Base-by-base conservation (phyloP, 2,329 filamentous ascomycete species). In the Cladosporium oxysporum region DNA sequence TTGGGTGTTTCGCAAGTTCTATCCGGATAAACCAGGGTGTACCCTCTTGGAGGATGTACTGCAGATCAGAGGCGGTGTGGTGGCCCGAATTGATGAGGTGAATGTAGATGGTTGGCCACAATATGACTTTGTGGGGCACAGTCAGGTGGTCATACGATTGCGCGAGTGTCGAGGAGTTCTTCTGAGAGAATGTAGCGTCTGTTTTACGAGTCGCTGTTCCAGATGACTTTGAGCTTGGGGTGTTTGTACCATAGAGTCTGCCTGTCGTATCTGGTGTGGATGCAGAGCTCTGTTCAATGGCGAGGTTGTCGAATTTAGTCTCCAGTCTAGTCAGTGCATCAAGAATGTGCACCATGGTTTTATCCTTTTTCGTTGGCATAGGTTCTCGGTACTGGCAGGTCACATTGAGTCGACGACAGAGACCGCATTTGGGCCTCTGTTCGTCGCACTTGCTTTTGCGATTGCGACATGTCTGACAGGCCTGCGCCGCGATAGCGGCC, bases 391-490 rank as follows among this genome's bases (percentile, higher is more conserved):
- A 89, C 68, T 81, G 80, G 74, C 87, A 90, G 47, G 85, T 83
- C 67, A 87, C 80, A 71, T 84, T 82, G 71, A 87, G 83, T 68
- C 83, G 82, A 66, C 82, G 79, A 74, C 87, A 90, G 18, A 85
- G 83, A 65, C 84, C 80, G 73, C 87, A 90, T 75, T 85, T 87
- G 21, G 87, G 87, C 64, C 86, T 80, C 71, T 83, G 79, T 74
- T 89, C 87, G 73, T 88, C 86, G 76, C 87, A 90, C 79, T 84
- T 87, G 70, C 88, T 86, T 76, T 89, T 90, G 69, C 87, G 50
- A 44, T 63, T 65, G 29, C 62, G 53, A 37, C 62, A 65, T 59
- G 62, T 65, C 28, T 65, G 62, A 18, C 62, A 65, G 5, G 62
- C 62, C 33, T 65, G 62, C 5, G 62, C 62, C 16, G 62, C 62